These are phyloP conservation scores for Ambrosia artemisiifolia DNA, from an alignment of 129 eudicot species.

Conservation along the genomic window DNA sequence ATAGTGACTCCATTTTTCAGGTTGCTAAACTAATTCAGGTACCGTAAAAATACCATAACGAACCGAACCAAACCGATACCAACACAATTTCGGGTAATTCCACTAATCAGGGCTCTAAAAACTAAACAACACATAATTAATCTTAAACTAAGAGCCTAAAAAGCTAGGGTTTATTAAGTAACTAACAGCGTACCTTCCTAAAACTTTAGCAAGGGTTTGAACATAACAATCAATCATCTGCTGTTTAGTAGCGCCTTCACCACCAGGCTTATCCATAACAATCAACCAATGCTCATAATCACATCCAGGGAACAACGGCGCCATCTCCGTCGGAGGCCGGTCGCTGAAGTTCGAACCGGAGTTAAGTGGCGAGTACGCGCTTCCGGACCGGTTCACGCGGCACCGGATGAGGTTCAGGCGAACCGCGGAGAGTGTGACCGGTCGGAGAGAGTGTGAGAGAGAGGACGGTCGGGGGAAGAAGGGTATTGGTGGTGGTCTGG, in stretches of 20 bases:
- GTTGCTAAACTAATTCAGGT: no score
- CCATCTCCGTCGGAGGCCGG: constrained; percentile 98
- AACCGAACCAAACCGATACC: no score
- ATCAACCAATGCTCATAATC: constrained; percentile 97
- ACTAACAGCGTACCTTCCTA: constrained; percentile 56
- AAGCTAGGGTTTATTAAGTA: not conserved
- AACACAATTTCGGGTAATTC: no score
- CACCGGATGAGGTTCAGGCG: constrained; percentile 58
- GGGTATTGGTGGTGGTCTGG: constrained; percentile 41
- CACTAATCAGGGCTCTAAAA: not conserved
- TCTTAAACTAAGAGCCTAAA: not conserved
- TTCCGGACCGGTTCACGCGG: constrained; percentile 66
- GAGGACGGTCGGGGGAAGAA: constrained; percentile 38
- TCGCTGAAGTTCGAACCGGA: constrained; percentile 72
- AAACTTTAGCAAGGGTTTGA: constrained; percentile 71
- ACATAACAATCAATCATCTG: constrained; percentile 89
- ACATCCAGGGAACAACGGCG: constrained; percentile 94
- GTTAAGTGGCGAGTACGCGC: constrained; percentile 87
- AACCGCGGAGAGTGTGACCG: constrained; percentile 22
- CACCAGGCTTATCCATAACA: constrained; percentile 95
- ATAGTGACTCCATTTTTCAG: no score
- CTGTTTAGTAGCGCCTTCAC: constrained; percentile 78
- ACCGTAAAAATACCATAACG: no score
- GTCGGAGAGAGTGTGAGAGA: constrained; percentile 45
- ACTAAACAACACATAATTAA: not conserved